A percentile compares a stretch with the other conserved stretches of the same genome.
Evolutionary conservation across 768 basidiomycete genomes (phyloP).

Genomic region (Lactifluus hygrophoroides): DNA sequence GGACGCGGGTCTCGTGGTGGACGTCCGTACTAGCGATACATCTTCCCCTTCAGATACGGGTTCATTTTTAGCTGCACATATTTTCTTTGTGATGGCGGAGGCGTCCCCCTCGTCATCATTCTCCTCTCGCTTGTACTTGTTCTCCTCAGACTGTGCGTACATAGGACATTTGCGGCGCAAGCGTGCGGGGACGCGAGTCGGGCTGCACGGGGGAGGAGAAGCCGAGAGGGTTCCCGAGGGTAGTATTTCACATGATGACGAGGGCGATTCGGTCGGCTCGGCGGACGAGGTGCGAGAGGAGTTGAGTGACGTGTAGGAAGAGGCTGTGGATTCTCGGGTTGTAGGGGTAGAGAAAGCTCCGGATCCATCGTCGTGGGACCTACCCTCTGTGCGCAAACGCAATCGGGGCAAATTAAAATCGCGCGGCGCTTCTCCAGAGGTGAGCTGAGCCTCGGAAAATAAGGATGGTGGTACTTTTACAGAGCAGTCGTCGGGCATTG

Average conservation of each 20-base stretch:
- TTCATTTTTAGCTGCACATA: background rate
- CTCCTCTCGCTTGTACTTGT: background rate
- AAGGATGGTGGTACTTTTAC: background rate
- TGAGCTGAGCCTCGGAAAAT: background rate
- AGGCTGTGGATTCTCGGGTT: slow-evolving; percentile 2
- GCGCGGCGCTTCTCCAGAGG: background rate
- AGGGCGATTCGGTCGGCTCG: background rate
- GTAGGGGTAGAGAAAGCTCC: background rate
- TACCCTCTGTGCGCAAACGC: background rate
- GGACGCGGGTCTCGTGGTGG: background rate
- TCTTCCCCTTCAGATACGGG: background rate
- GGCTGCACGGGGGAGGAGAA: background rate
- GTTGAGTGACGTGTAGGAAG: background rate
- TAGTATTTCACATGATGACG: background rate
- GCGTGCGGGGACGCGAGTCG: slow-evolving; percentile 9
- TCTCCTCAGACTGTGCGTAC: background rate
- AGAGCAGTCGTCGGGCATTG: slow-evolving; percentile 8
- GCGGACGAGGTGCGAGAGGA: slow-evolving; percentile 11
- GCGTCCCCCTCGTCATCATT: background rate
- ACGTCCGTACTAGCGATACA: background rate
- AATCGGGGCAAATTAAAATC: slow-evolving; percentile 1
- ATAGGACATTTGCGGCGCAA: slow-evolving; percentile 14
- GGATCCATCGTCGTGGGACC: background rate
- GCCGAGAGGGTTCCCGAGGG: background rate
- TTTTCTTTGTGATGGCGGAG: background rate